Conservation (phyloP, 139 green algal species). For the Chlamydomonas eustigma region DNA sequence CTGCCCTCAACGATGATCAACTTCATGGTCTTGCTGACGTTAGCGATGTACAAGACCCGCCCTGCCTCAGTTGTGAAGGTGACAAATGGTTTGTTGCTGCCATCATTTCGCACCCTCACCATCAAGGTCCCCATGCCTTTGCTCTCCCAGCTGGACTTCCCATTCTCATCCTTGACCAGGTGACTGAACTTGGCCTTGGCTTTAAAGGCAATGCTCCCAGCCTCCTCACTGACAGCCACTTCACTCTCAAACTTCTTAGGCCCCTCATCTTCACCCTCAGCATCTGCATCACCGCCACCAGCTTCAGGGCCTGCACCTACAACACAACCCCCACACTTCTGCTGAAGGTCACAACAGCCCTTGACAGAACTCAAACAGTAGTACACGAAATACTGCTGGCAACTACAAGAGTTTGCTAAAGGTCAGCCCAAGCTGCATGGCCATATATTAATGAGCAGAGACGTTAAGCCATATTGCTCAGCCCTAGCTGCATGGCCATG, state of each 20-base stretch:
- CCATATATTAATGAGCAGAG: too few species aligned
- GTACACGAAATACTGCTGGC: too few species aligned
- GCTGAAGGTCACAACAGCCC: too few species aligned
- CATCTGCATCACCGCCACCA: not conserved
- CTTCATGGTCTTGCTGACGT: slow-evolving; percentile 18
- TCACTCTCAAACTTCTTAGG: slow-evolving; percentile 23
- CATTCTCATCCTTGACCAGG: slow-evolving; percentile 1
- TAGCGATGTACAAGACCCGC: slow-evolving; percentile 20
- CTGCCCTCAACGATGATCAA: slow-evolving; percentile 9
- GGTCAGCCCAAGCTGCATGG: too few species aligned
- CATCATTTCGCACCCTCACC: slow-evolving; percentile 15
- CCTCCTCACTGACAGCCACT: slow-evolving; percentile 10
- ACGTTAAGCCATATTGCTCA: too few species aligned
- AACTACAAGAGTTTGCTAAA: too few species aligned
- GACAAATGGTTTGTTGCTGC: slow-evolving; percentile 15
- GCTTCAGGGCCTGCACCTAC: too few species aligned
- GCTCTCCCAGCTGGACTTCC: slow-evolving; percentile 16
- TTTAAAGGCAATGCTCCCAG: slow-evolving; percentile 2
- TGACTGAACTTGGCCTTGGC: slow-evolving; percentile 24
- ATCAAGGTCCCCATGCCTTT: slow-evolving; percentile 17
- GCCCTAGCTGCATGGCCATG: too few species aligned
- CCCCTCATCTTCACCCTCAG: slow-evolving; percentile 20
- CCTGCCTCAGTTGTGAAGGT: slow-evolving; percentile 25
- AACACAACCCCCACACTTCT: too few species aligned
- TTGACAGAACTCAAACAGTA: too few species aligned